Conservation (phyloP, 176 grass and related monocot species). For the Oryza coarctata region DNA sequence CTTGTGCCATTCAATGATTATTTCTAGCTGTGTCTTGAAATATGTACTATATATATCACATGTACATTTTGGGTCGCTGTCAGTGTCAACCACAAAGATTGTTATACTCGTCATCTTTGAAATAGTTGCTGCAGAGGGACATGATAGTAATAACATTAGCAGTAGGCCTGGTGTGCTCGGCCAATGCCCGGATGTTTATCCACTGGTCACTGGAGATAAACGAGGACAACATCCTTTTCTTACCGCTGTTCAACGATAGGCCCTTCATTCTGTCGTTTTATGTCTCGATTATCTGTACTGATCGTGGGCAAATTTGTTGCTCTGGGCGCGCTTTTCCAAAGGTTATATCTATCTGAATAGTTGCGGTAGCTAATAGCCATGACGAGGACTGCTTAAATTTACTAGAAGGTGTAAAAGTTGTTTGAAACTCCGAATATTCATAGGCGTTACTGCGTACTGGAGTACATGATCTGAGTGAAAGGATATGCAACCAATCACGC, state of each 20-base stretch:
- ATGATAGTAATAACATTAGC: neutral
- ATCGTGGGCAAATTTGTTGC: neutral
- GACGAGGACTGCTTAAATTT: too few relatives aligned
- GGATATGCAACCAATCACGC: neutral
- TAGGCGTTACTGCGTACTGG: neutral
- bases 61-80: conserved; percentile 37
- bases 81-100: conserved; percentile 35
- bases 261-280: neutral
- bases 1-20: conserved; percentile 26
- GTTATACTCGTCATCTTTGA: conserved; percentile 21
- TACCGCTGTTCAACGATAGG: neutral
- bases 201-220: neutral
- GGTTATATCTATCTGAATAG: neutral
- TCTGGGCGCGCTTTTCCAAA: neutral
- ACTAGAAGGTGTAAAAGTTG: too few relatives aligned
- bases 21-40: conserved; percentile 12
- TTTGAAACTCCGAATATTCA: too few relatives aligned
- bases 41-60: conserved; percentile 27
- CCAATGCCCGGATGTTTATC: too few relatives aligned
- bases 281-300: neutral
- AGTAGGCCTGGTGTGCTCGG: neutral
- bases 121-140: neutral
- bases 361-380: neutral
- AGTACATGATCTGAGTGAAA: too few relatives aligned
- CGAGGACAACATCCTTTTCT: neutral